These are phyloP conservation scores for Hysterangium stoloniferum DNA, from an alignment of 768 basidiomycete species.

Conservation along the genomic window DNA sequence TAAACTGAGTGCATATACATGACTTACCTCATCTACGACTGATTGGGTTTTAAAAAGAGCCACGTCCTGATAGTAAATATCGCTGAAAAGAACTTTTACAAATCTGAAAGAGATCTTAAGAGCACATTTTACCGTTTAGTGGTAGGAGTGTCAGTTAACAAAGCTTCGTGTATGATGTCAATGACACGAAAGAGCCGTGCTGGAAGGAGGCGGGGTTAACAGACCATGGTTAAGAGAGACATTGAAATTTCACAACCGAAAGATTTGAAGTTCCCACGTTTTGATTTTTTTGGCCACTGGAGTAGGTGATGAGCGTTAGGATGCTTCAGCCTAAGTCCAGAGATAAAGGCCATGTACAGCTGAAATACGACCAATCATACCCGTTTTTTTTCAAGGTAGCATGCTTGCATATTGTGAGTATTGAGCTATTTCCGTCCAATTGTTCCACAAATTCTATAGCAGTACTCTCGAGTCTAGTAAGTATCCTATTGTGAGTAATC, in stretches of 20 bases:
- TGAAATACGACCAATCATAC: background rate
- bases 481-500: background rate
- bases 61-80: conserved; percentile 85
- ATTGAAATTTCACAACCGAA: conserved; percentile 28
- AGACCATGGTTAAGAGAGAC: background rate
- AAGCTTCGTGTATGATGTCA: conserved; percentile 62
- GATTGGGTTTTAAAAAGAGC: conserved; percentile 66
- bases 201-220: conserved; percentile 22
- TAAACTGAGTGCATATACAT: background rate
- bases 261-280: conserved; percentile 27
- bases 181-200: conserved; percentile 64
- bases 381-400: background rate
- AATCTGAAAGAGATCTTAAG: conserved; percentile 5
- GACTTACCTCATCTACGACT: conserved; percentile 66
- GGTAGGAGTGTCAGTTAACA: conserved; percentile 42
- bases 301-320: conserved; percentile 8
- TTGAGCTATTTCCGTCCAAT: background rate
- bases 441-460: conserved; percentile 6
- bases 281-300: conserved; percentile 10
- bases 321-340: conserved; percentile 17
- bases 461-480: conserved; percentile 7
- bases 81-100: conserved; percentile 35
- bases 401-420: background rate
- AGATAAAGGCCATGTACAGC: too few species aligned
- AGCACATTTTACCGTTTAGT: conserved; percentile 53